Evolutionary conservation across 139 green algal species (phyloP), one percentile per base, ranked within the genome.

Genomic region (Chlorella sp.): DNA sequence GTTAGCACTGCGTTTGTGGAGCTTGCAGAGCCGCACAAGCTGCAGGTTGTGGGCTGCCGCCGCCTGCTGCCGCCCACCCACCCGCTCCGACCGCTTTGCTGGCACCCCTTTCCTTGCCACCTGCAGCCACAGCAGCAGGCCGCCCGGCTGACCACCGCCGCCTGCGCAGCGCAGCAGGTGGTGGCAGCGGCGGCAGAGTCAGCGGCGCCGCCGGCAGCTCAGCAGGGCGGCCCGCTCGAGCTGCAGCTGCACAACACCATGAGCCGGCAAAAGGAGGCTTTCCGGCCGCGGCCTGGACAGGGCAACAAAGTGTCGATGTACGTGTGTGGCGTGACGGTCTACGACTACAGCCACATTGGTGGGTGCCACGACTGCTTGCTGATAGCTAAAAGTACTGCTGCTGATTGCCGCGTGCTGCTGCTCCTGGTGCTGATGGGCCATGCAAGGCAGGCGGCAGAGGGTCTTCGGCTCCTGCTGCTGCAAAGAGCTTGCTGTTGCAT

Each of bases 301-400:
- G 86, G 72, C 38, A 90, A 91, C 41, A n/a, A 87, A 4, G 95
- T 99, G 26, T 87, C 85, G 67, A 98, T 99, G 96, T 99, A 99
- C 76, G 96, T 99, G 6, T 99, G 97, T 86, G 97, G 97, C 14
- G 96, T 99, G 1, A 99, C 97, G 1, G 94, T 97, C 16, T 98
- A 98, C 70, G 94, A 98, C 86, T 95, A 92, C 87, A 94, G 88
- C 68, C 97, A 99, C 89, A 98, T 99, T 60, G 97, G 94, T 96
- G 72, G 85, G 89, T 28, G n/a, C n/a, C n/a, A n/a, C n/a, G n/a
- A n/a, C n/a, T n/a, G n/a, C n/a, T n/a, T n/a, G n/a, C n/a, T n/a
- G n/a, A n/a, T n/a, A n/a, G n/a, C n/a, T n/a, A n/a, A n/a, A n/a
- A n/a, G n/a, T n/a, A n/a, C n/a, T n/a, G n/a, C n/a, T n/a, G n/a